These are phyloP conservation scores for Hemerocallis citrina DNA, from an alignment of 106 monocot species.

Conservation along the genomic window DNA sequence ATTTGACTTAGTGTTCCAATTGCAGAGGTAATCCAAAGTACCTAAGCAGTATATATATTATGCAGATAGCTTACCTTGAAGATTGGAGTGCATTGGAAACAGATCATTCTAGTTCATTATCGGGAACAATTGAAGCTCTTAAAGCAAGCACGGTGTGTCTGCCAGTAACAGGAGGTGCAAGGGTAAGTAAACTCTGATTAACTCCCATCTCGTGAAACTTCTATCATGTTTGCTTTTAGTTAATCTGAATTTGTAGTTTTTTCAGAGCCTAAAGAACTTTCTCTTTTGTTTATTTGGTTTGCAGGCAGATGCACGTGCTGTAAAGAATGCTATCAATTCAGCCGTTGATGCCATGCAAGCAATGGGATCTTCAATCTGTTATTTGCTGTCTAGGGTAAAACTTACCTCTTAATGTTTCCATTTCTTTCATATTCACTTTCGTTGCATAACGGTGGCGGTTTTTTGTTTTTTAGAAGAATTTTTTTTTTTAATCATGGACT, in stretches of 20 bases:
- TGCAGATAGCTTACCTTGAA: constrained; percentile 67
- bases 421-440: background rate
- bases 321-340: constrained; percentile 16
- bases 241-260: background rate
- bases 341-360: constrained; percentile 19
- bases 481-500: no score
- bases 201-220: background rate
- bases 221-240: background rate
- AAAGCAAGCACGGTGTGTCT: constrained; percentile 62
- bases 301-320: constrained; percentile 8
- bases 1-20: background rate
- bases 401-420: background rate
- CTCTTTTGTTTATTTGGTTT: background rate
- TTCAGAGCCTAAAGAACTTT: background rate
- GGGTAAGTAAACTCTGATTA: constrained; percentile 31
- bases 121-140: constrained; percentile 56
- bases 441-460: no score
- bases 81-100: constrained; percentile 61
- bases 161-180: constrained; percentile 68
- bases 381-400: constrained; percentile 16
- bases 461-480: no score
- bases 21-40: background rate
- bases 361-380: constrained; percentile 14
- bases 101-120: constrained; percentile 53
- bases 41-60: background rate